Percentiles rank a stretch among this genome's conserved stretches.
Conservation (phyloP, 176 grass and related monocot species). For the Triticum monococcum region DNA sequence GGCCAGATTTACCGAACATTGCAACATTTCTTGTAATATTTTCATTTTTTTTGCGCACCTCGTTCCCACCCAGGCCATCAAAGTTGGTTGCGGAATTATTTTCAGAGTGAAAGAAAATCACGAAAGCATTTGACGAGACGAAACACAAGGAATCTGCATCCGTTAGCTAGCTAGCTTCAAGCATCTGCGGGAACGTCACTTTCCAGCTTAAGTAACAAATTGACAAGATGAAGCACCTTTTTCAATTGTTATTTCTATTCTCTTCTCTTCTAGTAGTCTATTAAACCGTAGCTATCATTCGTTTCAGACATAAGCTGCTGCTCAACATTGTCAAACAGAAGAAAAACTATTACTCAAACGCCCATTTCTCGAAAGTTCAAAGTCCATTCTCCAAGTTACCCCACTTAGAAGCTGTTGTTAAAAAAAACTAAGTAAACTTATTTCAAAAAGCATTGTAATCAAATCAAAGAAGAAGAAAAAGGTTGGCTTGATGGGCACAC, state of each 20-base stretch:
- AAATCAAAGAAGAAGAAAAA: background rate
- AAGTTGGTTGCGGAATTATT: background rate
- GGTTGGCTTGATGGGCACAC: conserved; percentile 23
- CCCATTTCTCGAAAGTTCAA: background rate
- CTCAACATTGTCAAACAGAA: background rate
- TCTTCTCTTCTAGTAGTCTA: background rate
- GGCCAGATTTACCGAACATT: too few relatives aligned
- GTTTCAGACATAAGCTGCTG: background rate
- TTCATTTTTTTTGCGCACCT: background rate
- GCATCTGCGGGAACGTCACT: background rate
- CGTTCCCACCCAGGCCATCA: too few relatives aligned
- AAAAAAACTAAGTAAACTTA: background rate
- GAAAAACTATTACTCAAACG: background rate
- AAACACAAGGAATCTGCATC: background rate
- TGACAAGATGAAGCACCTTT: conserved; percentile 11
- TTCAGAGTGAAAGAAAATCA: background rate
- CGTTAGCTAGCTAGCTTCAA: conserved; percentile 22
- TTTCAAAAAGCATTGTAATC: background rate
- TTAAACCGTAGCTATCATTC: background rate
- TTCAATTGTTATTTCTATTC: background rate
- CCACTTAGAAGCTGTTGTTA: background rate
- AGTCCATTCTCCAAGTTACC: conserved; percentile 6
- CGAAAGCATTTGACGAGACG: background rate
- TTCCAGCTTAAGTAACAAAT: conserved; percentile 22
- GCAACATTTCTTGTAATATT: too few relatives aligned